Evolutionary conservation across 305 asterid genomes (phyloP).

Genomic region (Fraxinus platypoda): DNA sequence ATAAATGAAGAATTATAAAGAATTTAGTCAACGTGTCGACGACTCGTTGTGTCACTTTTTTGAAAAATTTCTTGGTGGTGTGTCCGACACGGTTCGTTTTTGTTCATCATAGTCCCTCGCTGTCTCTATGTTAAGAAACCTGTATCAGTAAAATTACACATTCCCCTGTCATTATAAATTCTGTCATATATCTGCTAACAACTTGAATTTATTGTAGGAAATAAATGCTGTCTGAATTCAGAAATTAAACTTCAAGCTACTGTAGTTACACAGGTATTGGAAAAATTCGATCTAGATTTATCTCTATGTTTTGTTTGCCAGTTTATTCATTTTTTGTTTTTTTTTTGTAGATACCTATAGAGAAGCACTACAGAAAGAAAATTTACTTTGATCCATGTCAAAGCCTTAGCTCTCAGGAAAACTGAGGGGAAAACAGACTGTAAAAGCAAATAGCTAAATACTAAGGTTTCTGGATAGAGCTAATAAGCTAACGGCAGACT

Average conservation of each 20-base stretch:
- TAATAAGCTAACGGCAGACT: background rate
- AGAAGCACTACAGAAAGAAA: background rate
- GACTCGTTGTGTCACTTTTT: too few relatives aligned
- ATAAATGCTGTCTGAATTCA: background rate
- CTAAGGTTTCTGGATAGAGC: background rate
- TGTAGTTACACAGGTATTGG: background rate
- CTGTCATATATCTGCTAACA: background rate
- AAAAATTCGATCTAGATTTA: background rate
- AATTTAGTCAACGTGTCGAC: too few relatives aligned
- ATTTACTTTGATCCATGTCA: background rate
- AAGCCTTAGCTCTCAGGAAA: background rate
- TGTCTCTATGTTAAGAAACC: background rate
- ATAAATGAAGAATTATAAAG: too few relatives aligned
- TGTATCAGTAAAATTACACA: background rate
- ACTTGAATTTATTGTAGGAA: background rate
- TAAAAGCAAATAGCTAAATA: background rate
- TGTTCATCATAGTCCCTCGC: background rate
- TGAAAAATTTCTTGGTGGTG: too few relatives aligned
- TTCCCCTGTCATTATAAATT: background rate
- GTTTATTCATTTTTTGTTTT: background rate
- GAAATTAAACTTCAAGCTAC: background rate
- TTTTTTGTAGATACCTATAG: background rate
- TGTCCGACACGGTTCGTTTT: too few relatives aligned
- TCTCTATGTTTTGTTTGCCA: background rate
- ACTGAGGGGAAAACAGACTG: background rate